Conservation (phyloP, 805 yeast species). For the Groenewaldozyma salmanticensis region DNA sequence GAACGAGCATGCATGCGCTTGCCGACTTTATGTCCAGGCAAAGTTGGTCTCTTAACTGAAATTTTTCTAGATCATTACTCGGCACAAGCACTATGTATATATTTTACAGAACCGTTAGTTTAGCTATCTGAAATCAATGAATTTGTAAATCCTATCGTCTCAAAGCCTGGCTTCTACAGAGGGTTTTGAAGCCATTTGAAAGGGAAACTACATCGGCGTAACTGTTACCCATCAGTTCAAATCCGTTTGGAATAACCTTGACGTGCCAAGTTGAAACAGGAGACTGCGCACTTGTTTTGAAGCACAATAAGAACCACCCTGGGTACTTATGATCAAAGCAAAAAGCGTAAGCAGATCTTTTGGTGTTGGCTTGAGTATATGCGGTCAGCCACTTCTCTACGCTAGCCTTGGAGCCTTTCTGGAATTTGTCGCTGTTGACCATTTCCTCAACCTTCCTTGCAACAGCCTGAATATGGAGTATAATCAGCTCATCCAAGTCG, state of each 20-base stretch:
- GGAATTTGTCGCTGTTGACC: conserved; percentile 80
- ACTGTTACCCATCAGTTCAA: conserved; percentile 61
- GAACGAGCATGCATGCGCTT: too few species aligned
- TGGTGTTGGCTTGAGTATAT: conserved; percentile 84
- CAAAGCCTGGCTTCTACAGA: too few species aligned
- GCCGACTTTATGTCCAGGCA: too few species aligned
- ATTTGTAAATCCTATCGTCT: too few species aligned
- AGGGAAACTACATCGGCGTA: conserved; percentile 85
- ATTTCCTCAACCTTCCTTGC: conserved; percentile 77
- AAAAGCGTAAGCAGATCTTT: conserved; percentile 82
- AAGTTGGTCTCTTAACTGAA: too few species aligned
- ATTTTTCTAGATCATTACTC: too few species aligned
- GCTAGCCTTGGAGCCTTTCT: conserved; percentile 66
- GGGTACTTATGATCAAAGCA: conserved; percentile 85
- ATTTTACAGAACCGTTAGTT: too few species aligned
- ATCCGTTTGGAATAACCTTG: conserved; percentile 82
- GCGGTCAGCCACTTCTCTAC: conserved; percentile 81
- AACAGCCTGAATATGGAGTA: conserved; percentile 75
- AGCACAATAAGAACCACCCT: conserved; percentile 84
- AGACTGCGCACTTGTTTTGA: conserved; percentile 50
- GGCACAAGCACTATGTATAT: too few species aligned
- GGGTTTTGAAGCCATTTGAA: conserved; percentile 92
- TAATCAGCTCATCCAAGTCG: conserved; percentile 89
- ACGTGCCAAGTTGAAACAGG: conserved; percentile 78
- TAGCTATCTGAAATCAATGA: too few species aligned